Percentiles rank a stretch among this genome's conserved stretches.
These are phyloP conservation scores for Cladosporium sp. DNA, from an alignment of 2,329 filamentous ascomycete species.

Conservation along the genomic window DNA sequence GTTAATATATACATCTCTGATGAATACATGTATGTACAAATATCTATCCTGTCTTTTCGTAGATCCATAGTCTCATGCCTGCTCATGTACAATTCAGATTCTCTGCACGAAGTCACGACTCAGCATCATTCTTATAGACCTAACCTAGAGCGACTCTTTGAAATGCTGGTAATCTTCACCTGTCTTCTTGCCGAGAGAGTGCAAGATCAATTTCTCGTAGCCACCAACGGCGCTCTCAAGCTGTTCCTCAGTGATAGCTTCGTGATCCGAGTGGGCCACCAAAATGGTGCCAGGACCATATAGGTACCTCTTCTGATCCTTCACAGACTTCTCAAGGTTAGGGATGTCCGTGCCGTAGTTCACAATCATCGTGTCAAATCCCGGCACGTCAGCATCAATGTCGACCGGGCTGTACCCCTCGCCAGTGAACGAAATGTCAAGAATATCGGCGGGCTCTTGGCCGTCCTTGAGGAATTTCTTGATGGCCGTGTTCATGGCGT, in stretches of 20 bases:
- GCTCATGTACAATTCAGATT: too few species aligned
- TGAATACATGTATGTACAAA: too few species aligned
- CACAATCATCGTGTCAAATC: conserved; percentile 72
- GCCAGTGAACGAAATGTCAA: background rate
- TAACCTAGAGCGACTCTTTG: too few species aligned
- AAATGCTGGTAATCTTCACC: too few species aligned
- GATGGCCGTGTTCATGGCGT: too few species aligned
- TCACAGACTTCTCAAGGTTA: conserved; percentile 56
- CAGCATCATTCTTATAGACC: too few species aligned
- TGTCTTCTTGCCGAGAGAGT: conserved; percentile 3
- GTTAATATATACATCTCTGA: too few species aligned
- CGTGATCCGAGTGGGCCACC: conserved; percentile 78
- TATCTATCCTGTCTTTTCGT: too few species aligned
- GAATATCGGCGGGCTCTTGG: too few species aligned
- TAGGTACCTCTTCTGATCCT: conserved; percentile 53
- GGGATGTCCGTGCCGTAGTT: conserved; percentile 93
- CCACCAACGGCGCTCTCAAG: conserved; percentile 72
- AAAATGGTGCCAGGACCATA: conserved; percentile 65
- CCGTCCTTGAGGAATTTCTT: too few species aligned
- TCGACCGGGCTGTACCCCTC: conserved; percentile 43
- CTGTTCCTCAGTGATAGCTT: conserved; percentile 69
- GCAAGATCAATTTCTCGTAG: conserved; percentile 35
- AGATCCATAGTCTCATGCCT: too few species aligned
- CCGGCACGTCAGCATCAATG: conserved; percentile 70
- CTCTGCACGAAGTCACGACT: background rate